Evolutionary conservation across 768 basidiomycete genomes (phyloP).

Genomic region (Amanita jacksonii): DNA sequence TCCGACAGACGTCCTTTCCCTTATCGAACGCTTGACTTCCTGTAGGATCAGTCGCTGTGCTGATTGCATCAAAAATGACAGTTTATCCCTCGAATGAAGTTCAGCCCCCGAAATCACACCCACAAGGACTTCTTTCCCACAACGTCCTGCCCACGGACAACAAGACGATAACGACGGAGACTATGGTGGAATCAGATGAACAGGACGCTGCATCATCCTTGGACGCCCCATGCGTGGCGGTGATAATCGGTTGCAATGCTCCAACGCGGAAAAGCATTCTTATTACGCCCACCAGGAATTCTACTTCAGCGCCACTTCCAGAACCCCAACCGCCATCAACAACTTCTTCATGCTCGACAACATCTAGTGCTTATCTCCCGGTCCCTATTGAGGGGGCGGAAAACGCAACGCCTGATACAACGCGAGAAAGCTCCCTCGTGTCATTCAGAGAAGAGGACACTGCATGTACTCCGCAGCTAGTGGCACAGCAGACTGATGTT

Average conservation of each 20-base stretch:
- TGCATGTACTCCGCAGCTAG: not conserved
- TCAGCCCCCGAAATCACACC: too few relatives aligned
- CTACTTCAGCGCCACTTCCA: not conserved
- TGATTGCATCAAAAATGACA: too few relatives aligned
- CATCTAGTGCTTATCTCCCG: not conserved
- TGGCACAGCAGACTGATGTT: conserved; percentile 5
- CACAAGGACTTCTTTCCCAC: too few relatives aligned
- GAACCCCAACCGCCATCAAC: not conserved
- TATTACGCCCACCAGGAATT: not conserved
- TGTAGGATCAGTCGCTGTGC: too few relatives aligned
- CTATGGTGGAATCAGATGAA: conserved; percentile 4
- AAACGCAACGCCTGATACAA: not conserved
- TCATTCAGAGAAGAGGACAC: not conserved
- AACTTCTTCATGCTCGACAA: conserved; percentile 1
- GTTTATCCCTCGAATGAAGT: too few relatives aligned
- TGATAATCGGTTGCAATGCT: not conserved
- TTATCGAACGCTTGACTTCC: too few relatives aligned
- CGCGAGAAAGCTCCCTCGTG: not conserved
- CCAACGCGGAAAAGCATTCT: conserved; percentile 5
- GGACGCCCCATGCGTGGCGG: not conserved
- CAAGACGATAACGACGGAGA: not conserved
- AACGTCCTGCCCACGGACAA: too few relatives aligned
- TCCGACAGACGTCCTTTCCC: too few relatives aligned
- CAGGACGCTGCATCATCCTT: not conserved
- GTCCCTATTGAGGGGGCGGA: not conserved